Percentiles rank a stretch among this genome's conserved stretches.
Evolutionary conservation across 2,329 filamentous ascomycete genomes (phyloP).

Genomic region (Beauveria asiatica): DNA sequence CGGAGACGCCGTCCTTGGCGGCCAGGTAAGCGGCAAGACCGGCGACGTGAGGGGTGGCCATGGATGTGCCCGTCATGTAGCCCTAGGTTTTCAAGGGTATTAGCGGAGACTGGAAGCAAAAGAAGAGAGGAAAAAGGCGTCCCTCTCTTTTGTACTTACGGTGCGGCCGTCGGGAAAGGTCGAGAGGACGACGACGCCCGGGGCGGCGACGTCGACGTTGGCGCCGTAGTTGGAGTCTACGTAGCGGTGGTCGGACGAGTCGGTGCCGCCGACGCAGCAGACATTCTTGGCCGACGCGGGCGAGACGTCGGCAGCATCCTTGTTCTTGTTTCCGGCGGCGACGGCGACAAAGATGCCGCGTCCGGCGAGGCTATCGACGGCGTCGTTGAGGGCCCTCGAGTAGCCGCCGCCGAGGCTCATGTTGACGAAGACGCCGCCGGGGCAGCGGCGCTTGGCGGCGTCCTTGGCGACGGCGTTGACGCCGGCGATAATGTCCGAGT

Average conservation of each 20-base stretch:
- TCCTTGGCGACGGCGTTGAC: slow-evolving; percentile 39
- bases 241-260: slow-evolving; percentile 32
- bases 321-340: slow-evolving; percentile 40
- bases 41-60: slow-evolving; percentile 16
- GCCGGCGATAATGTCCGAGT: slow-evolving; percentile 35
- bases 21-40: slow-evolving; percentile 15
- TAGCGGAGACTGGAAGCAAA: background rate
- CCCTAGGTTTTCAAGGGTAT: background rate
- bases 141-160: slow-evolving; percentile 11
- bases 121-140: too few species aligned
- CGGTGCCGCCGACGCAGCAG: slow-evolving; percentile 43
- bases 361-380: slow-evolving; percentile 69
- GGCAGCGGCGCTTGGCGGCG: slow-evolving; percentile 24
- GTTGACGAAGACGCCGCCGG: slow-evolving; percentile 36
- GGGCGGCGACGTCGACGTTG: slow-evolving; percentile 39
- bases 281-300: slow-evolving; percentile 40
- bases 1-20: slow-evolving; percentile 1
- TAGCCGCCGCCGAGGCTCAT: slow-evolving; percentile 45
- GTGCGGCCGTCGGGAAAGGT: slow-evolving; percentile 30
- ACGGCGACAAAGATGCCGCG: slow-evolving; percentile 40
- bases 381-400: slow-evolving; percentile 76
- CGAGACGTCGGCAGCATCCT: slow-evolving; percentile 35
- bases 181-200: slow-evolving; percentile 38
- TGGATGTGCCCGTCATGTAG: slow-evolving; percentile 15
- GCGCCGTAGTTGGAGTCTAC: slow-evolving; percentile 42